Base-by-base conservation (phyloP, 306 rosid species). In the Corylus avellana region DNA sequence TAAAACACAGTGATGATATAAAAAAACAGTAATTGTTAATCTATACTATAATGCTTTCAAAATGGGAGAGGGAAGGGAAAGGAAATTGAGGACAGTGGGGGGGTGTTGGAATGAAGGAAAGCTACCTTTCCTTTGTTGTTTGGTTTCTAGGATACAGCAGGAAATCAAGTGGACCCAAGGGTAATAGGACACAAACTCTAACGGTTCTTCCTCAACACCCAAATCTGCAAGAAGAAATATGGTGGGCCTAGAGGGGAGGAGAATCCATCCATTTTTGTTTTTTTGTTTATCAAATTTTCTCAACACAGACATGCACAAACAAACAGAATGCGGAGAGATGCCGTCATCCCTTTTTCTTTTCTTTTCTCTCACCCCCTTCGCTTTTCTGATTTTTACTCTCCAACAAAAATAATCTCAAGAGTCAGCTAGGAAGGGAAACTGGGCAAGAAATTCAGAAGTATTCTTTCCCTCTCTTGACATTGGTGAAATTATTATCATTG, bases 1-100 rank as follows among this genome's bases (percentile, higher is more conserved):
- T 62, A 54, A 75, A 74, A 59, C 71, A 73, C 29, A 79, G 63
- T 5, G 17, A 25, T 49, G 27, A 7, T n/a, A 59, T 46, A 42
- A 55, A 53, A 2, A 8, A 78, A 3, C 2, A 67, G 39, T 59
- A 67, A 42, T 18, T 17, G 18, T 67, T 67, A 67, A 17, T 67
- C 50, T 7, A 18, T 54, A 1, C 53, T 4, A 54, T 32, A 29
- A 59, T 22, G 29, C 8, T 63, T 63, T 63, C 37, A 63, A 29
- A 3, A 63, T 4, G n/a, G 10, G 37, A 14, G 46, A 63, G 69
- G 8, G 18, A 32, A 27, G 42, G n/a, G 68, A 37, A 11, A 27
- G 68, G 13, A 8, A 66, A 66, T 66, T 49, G 6, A 62, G 71
- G 49, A 66, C 10, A 14, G 72, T 17, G 14, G 17, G 44, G 7